Conservation (phyloP, 1,139 yeast species). For the Lodderomyces jiufengensis region DNA sequence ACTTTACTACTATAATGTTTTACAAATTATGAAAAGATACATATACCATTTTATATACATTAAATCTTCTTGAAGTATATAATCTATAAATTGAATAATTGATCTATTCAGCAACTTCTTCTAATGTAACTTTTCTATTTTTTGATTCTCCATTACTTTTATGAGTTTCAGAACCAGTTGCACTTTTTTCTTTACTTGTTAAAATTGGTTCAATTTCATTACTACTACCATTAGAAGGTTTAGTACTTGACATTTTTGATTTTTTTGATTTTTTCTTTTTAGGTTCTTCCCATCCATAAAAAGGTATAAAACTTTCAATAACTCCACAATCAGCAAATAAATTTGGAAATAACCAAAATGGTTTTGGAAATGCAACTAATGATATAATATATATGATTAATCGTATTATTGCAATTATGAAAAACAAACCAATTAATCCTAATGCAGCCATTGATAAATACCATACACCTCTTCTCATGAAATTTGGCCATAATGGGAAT, state of each 20-base stretch:
- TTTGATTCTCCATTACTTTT: slow-evolving; percentile 13
- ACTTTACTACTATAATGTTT: no score
- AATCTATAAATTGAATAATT: background rate
- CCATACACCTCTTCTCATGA: slow-evolving; percentile 90
- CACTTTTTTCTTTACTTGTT: slow-evolving; percentile 6
- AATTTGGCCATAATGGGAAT: slow-evolving; percentile 94
- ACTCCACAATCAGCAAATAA: slow-evolving; percentile 95
- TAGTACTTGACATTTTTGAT: slow-evolving; percentile 13
- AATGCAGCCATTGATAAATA: slow-evolving; percentile 76
- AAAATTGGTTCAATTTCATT: slow-evolving; percentile 5
- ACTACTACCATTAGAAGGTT: background rate
- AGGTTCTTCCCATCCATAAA: slow-evolving; percentile 79
- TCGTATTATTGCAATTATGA: slow-evolving; percentile 76
- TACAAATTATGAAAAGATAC: no score
- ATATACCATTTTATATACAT: no score
- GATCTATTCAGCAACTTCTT: slow-evolving; percentile 44
- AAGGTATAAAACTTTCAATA: slow-evolving; percentile 84
- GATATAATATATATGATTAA: slow-evolving; percentile 67
- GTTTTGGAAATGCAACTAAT: slow-evolving; percentile 55
- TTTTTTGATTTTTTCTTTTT: slow-evolving; percentile 24
- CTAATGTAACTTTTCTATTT: slow-evolving; percentile 37
- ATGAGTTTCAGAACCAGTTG: slow-evolving; percentile 14
- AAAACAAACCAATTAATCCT: slow-evolving; percentile 72
- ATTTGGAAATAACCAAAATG: slow-evolving; percentile 95
- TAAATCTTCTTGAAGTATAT: no score